Percentiles rank a stretch among this genome's conserved stretches.
phyloP scores from a whole-genome alignment of 2,329 filamentous ascomycete genomes.

The Diaporthe ilicicola region DNA sequence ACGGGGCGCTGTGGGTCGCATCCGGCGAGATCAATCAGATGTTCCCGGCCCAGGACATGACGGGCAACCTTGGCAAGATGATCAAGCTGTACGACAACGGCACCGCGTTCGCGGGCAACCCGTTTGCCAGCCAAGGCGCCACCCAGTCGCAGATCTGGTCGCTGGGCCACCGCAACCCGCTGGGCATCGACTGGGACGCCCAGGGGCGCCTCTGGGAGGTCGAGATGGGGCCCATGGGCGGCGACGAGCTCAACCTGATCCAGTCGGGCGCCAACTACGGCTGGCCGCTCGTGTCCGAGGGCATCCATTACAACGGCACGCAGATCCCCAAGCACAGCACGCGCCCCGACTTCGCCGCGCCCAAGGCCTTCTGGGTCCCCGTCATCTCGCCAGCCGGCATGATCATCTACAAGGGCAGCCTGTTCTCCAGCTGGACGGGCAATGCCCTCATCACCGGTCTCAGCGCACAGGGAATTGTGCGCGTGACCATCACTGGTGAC shows the following conservation, averaged over 20 bases:
- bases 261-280: slow-evolving; percentile 45
- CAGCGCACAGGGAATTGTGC: slow-evolving; percentile 40
- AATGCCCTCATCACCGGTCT: slow-evolving; percentile 45
- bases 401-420: slow-evolving; percentile 46
- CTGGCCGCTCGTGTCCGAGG: slow-evolving; percentile 45
- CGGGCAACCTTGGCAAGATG: slow-evolving; percentile 46
- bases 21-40: slow-evolving; percentile 46
- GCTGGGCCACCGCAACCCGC: slow-evolving; percentile 44
- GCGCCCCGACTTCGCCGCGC: slow-evolving; percentile 42
- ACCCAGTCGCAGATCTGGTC: slow-evolving; percentile 44
- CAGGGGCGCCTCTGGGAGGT: slow-evolving; percentile 46
- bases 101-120: slow-evolving; percentile 43
- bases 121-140: slow-evolving; percentile 42
- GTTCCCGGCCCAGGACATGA: slow-evolving; percentile 42
- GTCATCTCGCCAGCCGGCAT: slow-evolving; percentile 46
- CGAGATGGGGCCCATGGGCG: slow-evolving; percentile 47
- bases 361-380: slow-evolving; percentile 45
- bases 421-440: slow-evolving; percentile 45
- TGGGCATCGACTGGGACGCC: slow-evolving; percentile 46
- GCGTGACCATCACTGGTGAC: slow-evolving; percentile 43
- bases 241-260: slow-evolving; percentile 48
- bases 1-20: slow-evolving; percentile 44
- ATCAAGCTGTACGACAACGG: slow-evolving; percentile 45
- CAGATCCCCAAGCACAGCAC: slow-evolving; percentile 44
- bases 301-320: slow-evolving; percentile 44